Evolutionary conservation across 176 grass and related monocot genomes (phyloP), one percentile per base, ranked within the genome.

Genomic region (Olyra latifolia): DNA sequence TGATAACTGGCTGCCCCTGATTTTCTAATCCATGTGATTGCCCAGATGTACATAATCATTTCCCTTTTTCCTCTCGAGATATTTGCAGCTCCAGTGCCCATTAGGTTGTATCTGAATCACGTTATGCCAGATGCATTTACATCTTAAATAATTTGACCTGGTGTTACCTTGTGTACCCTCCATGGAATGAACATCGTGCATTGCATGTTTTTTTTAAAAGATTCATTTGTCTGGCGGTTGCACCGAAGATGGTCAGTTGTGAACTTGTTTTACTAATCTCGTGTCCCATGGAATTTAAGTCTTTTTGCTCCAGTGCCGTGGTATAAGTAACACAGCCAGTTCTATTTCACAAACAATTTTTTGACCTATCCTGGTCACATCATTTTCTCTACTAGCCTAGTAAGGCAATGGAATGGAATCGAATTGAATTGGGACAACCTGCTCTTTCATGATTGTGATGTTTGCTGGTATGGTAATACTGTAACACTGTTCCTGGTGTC

Each of bases 31-130:
- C 22, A 53, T 87, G 53, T 9, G 9, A 62, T 63, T 66, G 14
- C 38, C 7, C 4, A 83, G 25, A 14, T 88, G 62, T 75, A 69
- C 62, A 84, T 62, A 84, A 22, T 25, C 68, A 25, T 73, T 61
- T 44, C 17, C 17, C 2, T 30, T 66, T 63, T 16, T 59, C 12
- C 63, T 22, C 19, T 23, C 16, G 30, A 29, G 19, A 88, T 60
- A 72, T 66, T 79, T 58, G 55, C 47, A 39, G 15, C 46, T 58
- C 45, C 47, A 39, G 10, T 38, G 28, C 10, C 63, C 0, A 0
- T 28, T 76, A 56, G 63, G 13, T 82, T 10, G 45, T 43, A 45
- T 71, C 19, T 72, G 73, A 50, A 78, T 72, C 41, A 49, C 78
- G 39, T 57, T 40, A 72, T 9, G 57, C 35, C 41, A 78, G 73